Evolutionary conservation across 441 rosid genomes (phyloP).

Genomic region (Codiaeum variegatum): DNA sequence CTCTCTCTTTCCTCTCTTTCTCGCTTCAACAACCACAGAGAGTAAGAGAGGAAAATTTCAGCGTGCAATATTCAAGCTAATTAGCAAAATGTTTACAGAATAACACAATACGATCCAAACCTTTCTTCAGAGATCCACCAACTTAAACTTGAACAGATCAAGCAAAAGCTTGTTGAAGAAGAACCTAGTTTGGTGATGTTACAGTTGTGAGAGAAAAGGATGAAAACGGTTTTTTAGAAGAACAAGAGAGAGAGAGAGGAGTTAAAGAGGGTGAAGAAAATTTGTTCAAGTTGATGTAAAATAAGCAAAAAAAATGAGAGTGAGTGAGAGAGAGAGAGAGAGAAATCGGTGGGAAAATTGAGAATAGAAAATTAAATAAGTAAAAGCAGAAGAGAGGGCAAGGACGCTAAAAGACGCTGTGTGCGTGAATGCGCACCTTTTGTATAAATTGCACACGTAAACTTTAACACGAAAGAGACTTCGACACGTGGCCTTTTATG

Average conservation of each 20-base stretch:
- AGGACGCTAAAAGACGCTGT: slow-evolving; percentile 18
- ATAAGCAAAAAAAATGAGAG: no score
- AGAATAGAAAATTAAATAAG: not conserved
- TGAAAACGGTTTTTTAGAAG: not conserved
- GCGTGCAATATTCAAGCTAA: not conserved
- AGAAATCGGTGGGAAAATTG: slow-evolving; percentile 26
- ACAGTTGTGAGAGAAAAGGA: not conserved
- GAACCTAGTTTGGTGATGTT: no score
- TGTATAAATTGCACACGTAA: slow-evolving; percentile 23
- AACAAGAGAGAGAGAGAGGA: not conserved
- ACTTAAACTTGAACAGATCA: no score
- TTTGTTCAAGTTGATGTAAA: not conserved
- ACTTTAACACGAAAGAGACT: not conserved
- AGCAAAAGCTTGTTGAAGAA: no score
- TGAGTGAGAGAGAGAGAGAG: not conserved
- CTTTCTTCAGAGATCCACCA: not conserved
- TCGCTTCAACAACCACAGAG: not conserved
- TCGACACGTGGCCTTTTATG: slow-evolving; percentile 27
- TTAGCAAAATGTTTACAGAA: not conserved
- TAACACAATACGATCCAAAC: not conserved
- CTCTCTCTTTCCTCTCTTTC: slow-evolving; percentile 6
- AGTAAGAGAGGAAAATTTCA: not conserved
- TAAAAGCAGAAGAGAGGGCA: not conserved
- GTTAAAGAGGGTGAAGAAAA: not conserved
- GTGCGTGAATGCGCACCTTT: slow-evolving; percentile 27